Conservation (phyloP, 352 stramenopile species). For the Pythium utonaiense region DNA sequence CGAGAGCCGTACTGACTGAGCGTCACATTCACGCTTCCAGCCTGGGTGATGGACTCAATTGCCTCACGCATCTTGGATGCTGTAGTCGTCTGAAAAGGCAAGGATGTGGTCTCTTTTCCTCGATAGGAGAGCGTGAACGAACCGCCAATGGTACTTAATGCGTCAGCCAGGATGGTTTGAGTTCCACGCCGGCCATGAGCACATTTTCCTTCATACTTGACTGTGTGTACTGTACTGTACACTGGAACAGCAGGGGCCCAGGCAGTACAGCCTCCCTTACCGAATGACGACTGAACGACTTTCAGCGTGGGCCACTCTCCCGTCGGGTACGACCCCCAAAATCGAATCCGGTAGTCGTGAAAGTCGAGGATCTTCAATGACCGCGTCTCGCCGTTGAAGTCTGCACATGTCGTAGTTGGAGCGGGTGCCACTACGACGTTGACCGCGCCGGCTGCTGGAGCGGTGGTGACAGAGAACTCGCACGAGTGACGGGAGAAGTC, state of each 20-base stretch:
- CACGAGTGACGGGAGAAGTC: constrained; percentile 63
- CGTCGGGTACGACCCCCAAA: constrained; percentile 65
- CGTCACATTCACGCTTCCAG: constrained; percentile 84
- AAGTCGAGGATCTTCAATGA: constrained; percentile 63
- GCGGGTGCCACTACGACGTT: constrained; percentile 39
- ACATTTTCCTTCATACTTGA: constrained; percentile 70
- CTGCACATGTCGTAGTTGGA: constrained; percentile 25
- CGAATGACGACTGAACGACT: constrained; percentile 41
- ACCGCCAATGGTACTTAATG: constrained; percentile 78
- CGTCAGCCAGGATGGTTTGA: constrained; percentile 74
- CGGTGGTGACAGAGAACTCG: constrained; percentile 37
- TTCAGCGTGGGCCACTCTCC: constrained; percentile 69
- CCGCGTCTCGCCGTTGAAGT: constrained; percentile 43
- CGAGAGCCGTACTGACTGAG: constrained; percentile 54
- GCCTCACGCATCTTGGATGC: constrained; percentile 78
- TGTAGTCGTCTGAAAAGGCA: constrained; percentile 77
- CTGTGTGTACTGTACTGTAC: constrained; percentile 53
- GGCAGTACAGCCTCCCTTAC: constrained; percentile 23
- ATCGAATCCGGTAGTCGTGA: constrained; percentile 66
- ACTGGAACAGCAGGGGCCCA: constrained; percentile 43
- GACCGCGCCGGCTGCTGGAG: constrained; percentile 15
- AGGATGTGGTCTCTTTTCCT: constrained; percentile 57
- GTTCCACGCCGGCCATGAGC: constrained; percentile 39
- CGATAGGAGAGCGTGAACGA: constrained; percentile 90
- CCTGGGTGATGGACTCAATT: constrained; percentile 82